Evolutionary conservation across 305 asterid genomes (phyloP).

Genomic region (Fraxinus velutina): DNA sequence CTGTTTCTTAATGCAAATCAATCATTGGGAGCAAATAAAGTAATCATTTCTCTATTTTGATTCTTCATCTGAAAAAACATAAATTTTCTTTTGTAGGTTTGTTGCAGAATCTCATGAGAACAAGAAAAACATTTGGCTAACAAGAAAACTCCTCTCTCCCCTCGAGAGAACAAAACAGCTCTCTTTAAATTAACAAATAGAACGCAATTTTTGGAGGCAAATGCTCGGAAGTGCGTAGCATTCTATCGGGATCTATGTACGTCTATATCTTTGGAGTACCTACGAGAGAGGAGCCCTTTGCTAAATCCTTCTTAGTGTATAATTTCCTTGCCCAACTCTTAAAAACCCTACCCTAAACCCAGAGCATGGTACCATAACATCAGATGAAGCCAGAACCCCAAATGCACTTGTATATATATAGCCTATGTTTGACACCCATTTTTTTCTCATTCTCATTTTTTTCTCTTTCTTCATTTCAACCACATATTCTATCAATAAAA

Average conservation of each 20-base stretch:
- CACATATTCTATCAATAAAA: no score
- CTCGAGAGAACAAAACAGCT: conserved; percentile 23
- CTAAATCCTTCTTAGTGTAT: conserved; percentile 1
- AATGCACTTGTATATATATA: not conserved
- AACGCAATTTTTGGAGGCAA: conserved; percentile 53
- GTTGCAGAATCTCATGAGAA: conserved; percentile 27
- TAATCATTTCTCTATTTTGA: conserved; percentile 47
- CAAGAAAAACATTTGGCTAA: conserved; percentile 19
- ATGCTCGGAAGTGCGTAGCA: conserved; percentile 68
- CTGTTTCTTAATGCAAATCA: conserved; percentile 46
- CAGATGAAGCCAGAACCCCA: not conserved
- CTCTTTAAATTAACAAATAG: conserved; percentile 57
- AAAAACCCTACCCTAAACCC: conserved; percentile 35
- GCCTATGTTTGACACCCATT: no score
- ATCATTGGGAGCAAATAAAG: conserved; percentile 52
- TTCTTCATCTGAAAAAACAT: not conserved
- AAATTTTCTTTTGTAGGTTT: conserved; percentile 21
- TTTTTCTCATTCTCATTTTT: no score
- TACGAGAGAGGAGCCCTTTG: not conserved
- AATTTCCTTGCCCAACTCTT: conserved; percentile 7
- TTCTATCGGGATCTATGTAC: conserved; percentile 83
- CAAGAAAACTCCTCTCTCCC: conserved; percentile 15
- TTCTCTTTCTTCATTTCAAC: no score
- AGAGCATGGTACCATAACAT: not conserved
- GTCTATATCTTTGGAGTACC: not conserved